These are phyloP conservation scores for Russula sp. DNA, from an alignment of 768 basidiomycete species.

Conservation along the genomic window DNA sequence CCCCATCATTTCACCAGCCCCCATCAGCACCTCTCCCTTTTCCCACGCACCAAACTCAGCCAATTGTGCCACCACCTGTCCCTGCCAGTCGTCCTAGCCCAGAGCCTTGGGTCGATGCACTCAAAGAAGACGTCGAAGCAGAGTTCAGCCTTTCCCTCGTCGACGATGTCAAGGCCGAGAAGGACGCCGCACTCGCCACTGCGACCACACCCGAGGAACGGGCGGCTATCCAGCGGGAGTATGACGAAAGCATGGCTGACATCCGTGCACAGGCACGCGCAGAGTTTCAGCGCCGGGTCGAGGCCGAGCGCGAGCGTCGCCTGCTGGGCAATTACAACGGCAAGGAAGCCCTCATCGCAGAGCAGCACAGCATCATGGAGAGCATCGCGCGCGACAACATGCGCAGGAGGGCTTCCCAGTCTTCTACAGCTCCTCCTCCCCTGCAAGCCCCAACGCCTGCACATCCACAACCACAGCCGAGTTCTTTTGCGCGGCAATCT, in stretches of 20 bases:
- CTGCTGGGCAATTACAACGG: slow-evolving; percentile 11
- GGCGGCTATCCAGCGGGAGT: slow-evolving; percentile 9
- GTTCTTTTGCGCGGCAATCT: neutral
- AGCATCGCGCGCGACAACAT: slow-evolving; percentile 9
- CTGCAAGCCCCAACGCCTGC: neutral
- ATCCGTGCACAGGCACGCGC: slow-evolving; percentile 14
- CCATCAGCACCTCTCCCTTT: neutral
- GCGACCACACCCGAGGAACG: slow-evolving; percentile 4
- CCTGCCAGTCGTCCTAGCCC: slow-evolving; percentile 2
- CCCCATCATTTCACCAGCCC: slow-evolving; percentile 7
- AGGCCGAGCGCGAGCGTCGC: slow-evolving; percentile 17
- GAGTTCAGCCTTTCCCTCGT: slow-evolving; percentile 16
- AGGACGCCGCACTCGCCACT: slow-evolving; percentile 6
- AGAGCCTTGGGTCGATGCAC: slow-evolving; percentile 17
- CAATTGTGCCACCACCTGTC: neutral
- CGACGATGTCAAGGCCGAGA: slow-evolving; percentile 13
- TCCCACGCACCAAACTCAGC: slow-evolving; percentile 14
- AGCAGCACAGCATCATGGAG: slow-evolving; percentile 15
- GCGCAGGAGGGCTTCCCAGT: neutral
- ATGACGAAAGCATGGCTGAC: slow-evolving; percentile 16
- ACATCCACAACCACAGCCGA: neutral
- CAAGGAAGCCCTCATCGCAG: slow-evolving; percentile 16
- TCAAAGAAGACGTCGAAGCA: slow-evolving; percentile 16
- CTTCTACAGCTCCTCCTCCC: neutral
- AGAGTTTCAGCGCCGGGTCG: slow-evolving; percentile 18